Base-by-base conservation (phyloP, 495 filamentous ascomycete species). In the Penicillium salamii region DNA sequence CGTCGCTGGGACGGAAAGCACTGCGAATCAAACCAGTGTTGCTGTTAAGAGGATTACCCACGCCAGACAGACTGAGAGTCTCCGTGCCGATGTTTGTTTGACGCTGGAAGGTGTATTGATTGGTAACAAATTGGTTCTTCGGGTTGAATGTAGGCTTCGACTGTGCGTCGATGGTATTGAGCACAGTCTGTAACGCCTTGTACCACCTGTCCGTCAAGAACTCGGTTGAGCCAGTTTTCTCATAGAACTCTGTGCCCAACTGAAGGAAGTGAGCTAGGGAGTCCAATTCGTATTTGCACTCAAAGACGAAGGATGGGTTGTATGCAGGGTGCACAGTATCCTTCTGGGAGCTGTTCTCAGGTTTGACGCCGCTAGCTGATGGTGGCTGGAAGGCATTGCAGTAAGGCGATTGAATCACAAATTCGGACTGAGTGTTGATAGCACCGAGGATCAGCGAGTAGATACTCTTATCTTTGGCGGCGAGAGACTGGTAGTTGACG, bases 251-350 rank as follows among this genome's bases (percentile, higher is more conserved):
- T 52, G 92, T 96, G 1, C 78, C 82, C 32, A 99, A 70, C 4
- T 87, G 78, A 11, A 99, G 82, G 69, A 99, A 99, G 63, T 90
- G 82, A 3, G 91, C 93, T 0, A 99, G 78, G 2, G 91, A 97
- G 66, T 99, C 93, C 5, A 99, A 80, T 70, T 99, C 93, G 68
- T 97, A 99, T 69, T 99, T 99, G 79, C 93, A 99, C 66, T 99
- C 93, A 59, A 93, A 99, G 8, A 99, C 93, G 42, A 81, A 79
- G 0, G 79, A 80, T 6, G 84, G 85, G 57, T 96, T 89, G 60
- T 93, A 97, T 2, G 74, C 73, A 1, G 93, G 93, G 58, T 96
- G 89, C 1, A 99, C 93, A 12, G 59, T 70, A 59, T 99, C 93
- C 21, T 84, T 78, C 55, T 95, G 86, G 2, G 87, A 86, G 56